phyloP scores from a whole-genome alignment of 306 rosid genomes.

The Malus sieversii region DNA sequence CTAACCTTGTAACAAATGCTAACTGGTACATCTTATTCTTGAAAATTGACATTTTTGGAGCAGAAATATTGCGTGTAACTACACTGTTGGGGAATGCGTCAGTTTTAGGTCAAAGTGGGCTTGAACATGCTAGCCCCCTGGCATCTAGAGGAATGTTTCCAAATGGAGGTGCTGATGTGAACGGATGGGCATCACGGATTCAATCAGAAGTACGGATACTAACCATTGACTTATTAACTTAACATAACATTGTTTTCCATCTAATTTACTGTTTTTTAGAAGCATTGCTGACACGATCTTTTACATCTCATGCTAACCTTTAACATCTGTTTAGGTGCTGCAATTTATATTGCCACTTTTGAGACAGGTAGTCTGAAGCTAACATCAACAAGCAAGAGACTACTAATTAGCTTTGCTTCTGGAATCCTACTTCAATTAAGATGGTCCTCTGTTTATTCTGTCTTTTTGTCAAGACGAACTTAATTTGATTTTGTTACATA shows the following conservation, averaged over 20 bases:
- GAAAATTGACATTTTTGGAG: conserved; percentile 99
- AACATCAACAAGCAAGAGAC: conserved; percentile 44
- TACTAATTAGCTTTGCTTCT: conserved; percentile 31
- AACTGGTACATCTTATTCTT: conserved; percentile 98
- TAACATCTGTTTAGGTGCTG: conserved; percentile 49
- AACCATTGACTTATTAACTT: conserved; percentile 99
- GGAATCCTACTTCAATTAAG: conserved; percentile 17
- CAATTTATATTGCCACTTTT: conserved; percentile 41
- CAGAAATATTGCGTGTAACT: conserved; percentile 99
- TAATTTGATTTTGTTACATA: conserved; percentile 19
- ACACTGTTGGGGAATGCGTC: conserved; percentile 99
- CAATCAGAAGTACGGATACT: conserved; percentile 99
- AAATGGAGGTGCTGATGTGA: conserved; percentile 82
- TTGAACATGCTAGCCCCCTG: conserved; percentile 99
- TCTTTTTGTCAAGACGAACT: conserved; percentile 16
- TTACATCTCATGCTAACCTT: conserved; percentile 61
- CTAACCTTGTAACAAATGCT: conserved; percentile 98
- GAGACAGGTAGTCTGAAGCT: conserved; percentile 72
- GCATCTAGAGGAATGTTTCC: conserved; percentile 93
- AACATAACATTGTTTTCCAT: conserved; percentile 90
- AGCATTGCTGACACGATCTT: conserved; percentile 65
- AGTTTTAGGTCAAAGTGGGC: conserved; percentile 99
- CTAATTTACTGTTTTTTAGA: conserved; percentile 74
- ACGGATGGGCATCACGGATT: conserved; percentile 95
- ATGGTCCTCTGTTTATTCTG: conserved; percentile 18